phyloP scores from a whole-genome alignment of 2,329 filamentous ascomycete genomes.

The Clarireedia hainanense region DNA sequence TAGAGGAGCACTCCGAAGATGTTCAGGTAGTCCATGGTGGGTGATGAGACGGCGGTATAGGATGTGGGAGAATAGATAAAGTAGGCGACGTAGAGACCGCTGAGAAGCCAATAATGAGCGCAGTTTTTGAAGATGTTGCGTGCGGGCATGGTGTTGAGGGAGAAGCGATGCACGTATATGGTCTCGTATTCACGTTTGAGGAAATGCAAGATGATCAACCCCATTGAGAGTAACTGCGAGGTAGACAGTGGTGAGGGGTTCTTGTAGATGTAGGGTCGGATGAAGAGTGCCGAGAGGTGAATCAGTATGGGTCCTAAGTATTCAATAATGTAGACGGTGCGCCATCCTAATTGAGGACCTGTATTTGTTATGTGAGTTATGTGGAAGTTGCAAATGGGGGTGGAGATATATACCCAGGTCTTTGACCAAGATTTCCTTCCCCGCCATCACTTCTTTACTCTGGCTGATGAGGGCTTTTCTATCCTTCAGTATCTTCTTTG shows the following conservation, averaged over 20 bases:
- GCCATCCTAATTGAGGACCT: conserved; percentile 89
- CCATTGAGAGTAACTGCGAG: conserved; percentile 67
- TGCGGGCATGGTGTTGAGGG: conserved; percentile 85
- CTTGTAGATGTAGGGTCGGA: conserved; percentile 65
- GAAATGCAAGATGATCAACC: conserved; percentile 75
- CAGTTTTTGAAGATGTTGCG: conserved; percentile 93
- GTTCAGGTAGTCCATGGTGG: conserved; percentile 39
- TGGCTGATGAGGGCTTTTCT: conserved; percentile 45
- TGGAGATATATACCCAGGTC: conserved; percentile 63
- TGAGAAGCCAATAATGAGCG: conserved; percentile 84
- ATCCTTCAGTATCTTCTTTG: conserved; percentile 57
- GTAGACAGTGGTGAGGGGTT: conserved; percentile 42
- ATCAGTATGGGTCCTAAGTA: conserved; percentile 88
- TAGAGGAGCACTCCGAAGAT: conserved; percentile 66
- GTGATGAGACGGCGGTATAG: conserved; percentile 45
- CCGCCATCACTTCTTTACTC: conserved; percentile 40
- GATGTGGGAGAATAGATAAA: conserved; percentile 76
- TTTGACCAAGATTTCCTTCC: conserved; percentile 71
- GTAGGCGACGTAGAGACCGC: conserved; percentile 73
- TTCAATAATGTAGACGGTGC: conserved; percentile 89
- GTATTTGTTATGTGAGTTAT: not conserved
- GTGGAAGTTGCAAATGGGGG: not conserved
- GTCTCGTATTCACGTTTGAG: conserved; percentile 94
- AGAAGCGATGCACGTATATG: conserved; percentile 90
- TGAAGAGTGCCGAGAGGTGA: conserved; percentile 63